Evolutionary conservation across 2,329 filamentous ascomycete species (phyloP), one percentile per base, ranked within the genome.

Genomic region (Colletotrichum sp.): DNA sequence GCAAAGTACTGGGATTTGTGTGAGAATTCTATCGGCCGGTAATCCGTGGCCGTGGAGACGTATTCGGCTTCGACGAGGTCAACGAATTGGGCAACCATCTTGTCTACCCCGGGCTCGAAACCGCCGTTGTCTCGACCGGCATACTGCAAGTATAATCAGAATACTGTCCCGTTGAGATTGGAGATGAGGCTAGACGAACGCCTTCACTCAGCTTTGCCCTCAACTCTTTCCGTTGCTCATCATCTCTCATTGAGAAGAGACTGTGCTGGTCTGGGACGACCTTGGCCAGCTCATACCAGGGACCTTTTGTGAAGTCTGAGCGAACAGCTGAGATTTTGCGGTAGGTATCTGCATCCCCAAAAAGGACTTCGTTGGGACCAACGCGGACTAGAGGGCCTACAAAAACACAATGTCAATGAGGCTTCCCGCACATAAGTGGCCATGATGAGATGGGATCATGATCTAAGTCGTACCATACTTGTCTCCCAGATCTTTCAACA

Each of bases 401-500:
- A 2, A 0, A 83, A 78, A 48, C 81, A 9, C 78, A 79, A 4
- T 82, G 79, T 8, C 80, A 77, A 15, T 4, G 3, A n/a, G 9
- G 77, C 79, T 82, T 34, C 5, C 21, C n/a, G n/a, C n/a, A n/a
- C n/a, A n/a, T n/a, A n/a, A n/a, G n/a, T n/a, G n/a, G n/a, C n/a
- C n/a, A n/a, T n/a, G n/a, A n/a, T n/a, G n/a, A n/a, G n/a, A n/a
- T n/a, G n/a, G n/a, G n/a, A n/a, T n/a, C n/a, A n/a, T n/a, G n/a
- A 5, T 52, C 15, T 21, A 1, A 2, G 2, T n/a, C 60, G 36
- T 55, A 76, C 75, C 75, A 21, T 76, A 69, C 32, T 57, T 55
- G 39, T 77, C 73, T 2, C 73, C 55, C 12, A 77, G 15, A 4
- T 76, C 72, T 15, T 76, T 73, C 16, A 77, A 9, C 16, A 24